phyloP scores from a whole-genome alignment of 2,329 filamentous ascomycete genomes.

The Reticulascus tulasneorum region DNA sequence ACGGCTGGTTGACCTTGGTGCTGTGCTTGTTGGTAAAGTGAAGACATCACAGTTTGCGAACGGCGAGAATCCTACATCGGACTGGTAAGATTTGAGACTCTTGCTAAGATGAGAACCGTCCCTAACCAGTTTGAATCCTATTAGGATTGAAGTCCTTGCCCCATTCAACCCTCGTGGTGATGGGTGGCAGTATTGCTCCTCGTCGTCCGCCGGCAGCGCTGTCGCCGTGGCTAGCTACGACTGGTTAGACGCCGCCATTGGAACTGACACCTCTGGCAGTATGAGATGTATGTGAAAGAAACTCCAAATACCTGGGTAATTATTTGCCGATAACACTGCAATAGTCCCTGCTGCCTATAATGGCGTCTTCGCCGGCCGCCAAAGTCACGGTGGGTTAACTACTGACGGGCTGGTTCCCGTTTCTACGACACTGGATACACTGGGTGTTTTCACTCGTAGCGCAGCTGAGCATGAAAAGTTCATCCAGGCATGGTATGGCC shows the following conservation, averaged over 20 bases:
- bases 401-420: conserved; percentile 38
- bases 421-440: conserved; percentile 16
- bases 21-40: conserved; percentile 41
- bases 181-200: conserved; percentile 17
- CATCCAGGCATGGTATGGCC: conserved; percentile 6
- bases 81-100: no score
- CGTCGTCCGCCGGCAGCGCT: conserved; percentile 17
- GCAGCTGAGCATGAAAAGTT: conserved; percentile 2
- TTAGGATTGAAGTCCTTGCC: conserved; percentile 21
- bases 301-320: no score
- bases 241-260: conserved; percentile 20
- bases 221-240: conserved; percentile 17
- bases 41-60: conserved; percentile 40
- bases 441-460: conserved; percentile 6
- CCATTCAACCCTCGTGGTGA: conserved; percentile 26
- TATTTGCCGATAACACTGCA: no score
- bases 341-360: conserved; percentile 36
- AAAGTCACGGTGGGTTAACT: conserved; percentile 32
- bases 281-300: no score
- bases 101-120: no score
- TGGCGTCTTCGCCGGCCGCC: conserved; percentile 40
- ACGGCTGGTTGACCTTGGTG: conserved; percentile 53
- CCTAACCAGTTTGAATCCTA: no score
- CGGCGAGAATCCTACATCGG: conserved; percentile 37
- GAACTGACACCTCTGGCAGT: conserved; percentile 15